Evolutionary conservation across 1,139 yeast species (phyloP), one percentile per base, ranked within the genome.

Genomic region (Pichia terricola): DNA sequence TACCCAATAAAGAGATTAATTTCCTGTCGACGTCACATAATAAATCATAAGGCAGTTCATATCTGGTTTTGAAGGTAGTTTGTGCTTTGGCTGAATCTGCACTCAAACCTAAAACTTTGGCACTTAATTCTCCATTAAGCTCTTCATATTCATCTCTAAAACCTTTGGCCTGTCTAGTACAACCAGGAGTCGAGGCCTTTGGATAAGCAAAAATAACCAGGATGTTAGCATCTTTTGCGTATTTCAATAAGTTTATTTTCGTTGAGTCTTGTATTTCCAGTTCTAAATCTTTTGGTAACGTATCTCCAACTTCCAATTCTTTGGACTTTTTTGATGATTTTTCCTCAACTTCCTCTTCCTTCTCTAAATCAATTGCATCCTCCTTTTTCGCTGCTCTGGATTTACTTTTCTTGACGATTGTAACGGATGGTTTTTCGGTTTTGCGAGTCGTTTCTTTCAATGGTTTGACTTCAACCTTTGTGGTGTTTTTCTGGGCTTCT

Each of bases 161-260:
- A 0, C 96, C 96, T 62, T 85, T 75, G 2, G 88, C 96, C 66
- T 91, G 98, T 57, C 88, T 75, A 1, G 94, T 88, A 64, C 97
- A 89, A 2, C 97, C 97, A 1, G 96, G 96, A 0, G 98, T 91
- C 34, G 83, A 79, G 0, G 97, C 98, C 58, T 75, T 83, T 44
- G 98, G 97, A 59, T 88, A 91, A 16, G 95, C 76, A 61, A 83
- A 83, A 37, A 83, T 73, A 42, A 85, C 72, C 54, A 81, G 65
- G 41, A 75, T 70, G 47, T 72, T 73, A 39, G 75, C 64, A 10
- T 70, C 63, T 25, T 63, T 54, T 6, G 80, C 77, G 22, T 72
- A 66, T 22, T 74, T 69, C 28, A 56, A 60, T 53, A 84, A 65
- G 34, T 72, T 65, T 39, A 88, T 70, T 26, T 70, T 71, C 36